Evolutionary conservation across 2,329 filamentous ascomycete species (phyloP), one percentile per base, ranked within the genome.

Genomic region (Fusarium equiseti): DNA sequence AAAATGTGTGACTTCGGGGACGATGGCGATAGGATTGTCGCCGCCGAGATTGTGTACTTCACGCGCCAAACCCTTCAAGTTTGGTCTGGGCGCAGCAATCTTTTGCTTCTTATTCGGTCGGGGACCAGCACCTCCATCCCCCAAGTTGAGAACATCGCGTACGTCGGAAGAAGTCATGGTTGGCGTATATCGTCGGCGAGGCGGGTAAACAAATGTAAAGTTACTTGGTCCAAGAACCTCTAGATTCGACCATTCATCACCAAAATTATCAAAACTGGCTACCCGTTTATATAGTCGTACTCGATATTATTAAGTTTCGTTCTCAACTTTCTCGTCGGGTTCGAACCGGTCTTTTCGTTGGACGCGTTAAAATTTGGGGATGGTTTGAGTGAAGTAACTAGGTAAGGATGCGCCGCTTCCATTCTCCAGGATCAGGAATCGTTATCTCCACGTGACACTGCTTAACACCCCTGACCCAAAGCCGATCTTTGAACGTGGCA

Each of bases 131-230:
- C 82, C 75, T 66, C 83, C 81, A 32, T 90, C 90, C 52, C 91
- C 91, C 78, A 97, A 85, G 80, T 95, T 93, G 77, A 97, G 89
- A 78, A 97, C 93, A 80, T 97, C 94, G 83, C 92, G 93, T 74
- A 97, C 89, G 85, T 97, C 94, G 79, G 90, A 88, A 69, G 91
- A 91, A 66, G 91, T 86, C 90, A 93, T 93, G 70, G 76, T 84
- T 76, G 71, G 70, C 61, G 73, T 62, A 64, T 70, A 58, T 54
- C 63, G 64, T 63, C 27, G 66, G 40, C 18, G 15, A 27, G 24
- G 40, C 48, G 13, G 35, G 20, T 57, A 44, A 44, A 45, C 31
- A 51, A 32, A 40, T 43, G 27, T 42, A 27, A 58, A 18, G 45
- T 35, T 44, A 20, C 24, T 51, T 44, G 27, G 54, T 66, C 54